Base-by-base conservation (phyloP, 495 filamentous ascomycete genomes). In the Xylaria castorea region DNA sequence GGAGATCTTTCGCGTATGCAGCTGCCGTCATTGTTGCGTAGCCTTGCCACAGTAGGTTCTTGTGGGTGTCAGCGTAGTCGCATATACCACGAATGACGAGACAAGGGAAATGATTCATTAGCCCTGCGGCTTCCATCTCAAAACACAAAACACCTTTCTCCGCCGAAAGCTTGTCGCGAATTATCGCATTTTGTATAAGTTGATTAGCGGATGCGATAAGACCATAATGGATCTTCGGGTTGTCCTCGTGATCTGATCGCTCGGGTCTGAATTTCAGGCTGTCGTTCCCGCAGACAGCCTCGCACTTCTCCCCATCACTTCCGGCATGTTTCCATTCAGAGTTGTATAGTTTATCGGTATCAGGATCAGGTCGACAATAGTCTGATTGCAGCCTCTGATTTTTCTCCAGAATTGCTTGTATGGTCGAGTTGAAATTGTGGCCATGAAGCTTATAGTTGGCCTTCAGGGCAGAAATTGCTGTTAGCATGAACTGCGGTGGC, bases 1-100 rank as follows among this genome's bases (percentile, higher is more conserved):
- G 62, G 6, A 77, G 75, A 9, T 74, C 75, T 51, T 71, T 77
- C 9, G 76, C 74, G 48, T 75, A 80, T 1, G 78, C 76, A 20
- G 78, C 78, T 3, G 70, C 75, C 1, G 68, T 40, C 3, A 70
- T 64, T 32, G 76, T 71, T 8, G 76, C 78, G 57, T 78, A 73
- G 0, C 62, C 60, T 38, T 76, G 74, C 78, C 78, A 80, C 7
- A n/a, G 0, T 4, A 79, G 68, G 68, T 81, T 82, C 74, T 82
- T 82, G 46, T 84, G 80, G 1, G 74, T 74, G 71, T 85, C 81
- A 1, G 74, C 65, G 73, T 85, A 85, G 68, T 86, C 80, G 64
- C 80, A 82, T 50, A 85, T 83, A 0, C 84, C 83, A n/a, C 81
- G 76, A 66, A 86, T 81, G 6, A 83, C 78, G 0, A 76, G 32